phyloP scores from a whole-genome alignment of 192 early-diverging fungal genomes.

The Radiomyces spectabilis region DNA sequence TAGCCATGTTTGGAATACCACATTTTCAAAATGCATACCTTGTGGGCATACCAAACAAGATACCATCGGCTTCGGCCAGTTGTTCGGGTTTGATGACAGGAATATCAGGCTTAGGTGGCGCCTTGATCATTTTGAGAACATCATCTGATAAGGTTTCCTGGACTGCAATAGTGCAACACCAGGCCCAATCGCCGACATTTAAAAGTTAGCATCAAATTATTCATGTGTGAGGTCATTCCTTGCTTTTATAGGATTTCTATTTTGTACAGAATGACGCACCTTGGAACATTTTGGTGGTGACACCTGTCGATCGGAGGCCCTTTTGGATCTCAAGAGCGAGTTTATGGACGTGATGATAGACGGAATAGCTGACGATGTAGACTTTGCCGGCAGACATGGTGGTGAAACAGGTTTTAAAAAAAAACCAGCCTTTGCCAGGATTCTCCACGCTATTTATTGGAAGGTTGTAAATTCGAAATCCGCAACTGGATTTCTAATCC shows the following conservation, averaged over 20 bases:
- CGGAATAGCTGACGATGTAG: conserved; percentile 24
- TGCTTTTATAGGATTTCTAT: no score
- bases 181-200: no score
- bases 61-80: conserved; percentile 56
- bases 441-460: no score
- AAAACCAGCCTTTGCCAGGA: no score
- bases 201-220: background rate
- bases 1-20: background rate
- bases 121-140: conserved; percentile 65
- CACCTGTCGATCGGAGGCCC: conserved; percentile 52
- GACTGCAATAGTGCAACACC: background rate
- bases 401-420: no score
- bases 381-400: no score
- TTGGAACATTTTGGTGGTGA: conserved; percentile 34
- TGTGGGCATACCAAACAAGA: conserved; percentile 54
- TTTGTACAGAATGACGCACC: no score
- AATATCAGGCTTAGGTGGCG: conserved; percentile 39
- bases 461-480: no score
- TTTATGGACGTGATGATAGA: conserved; percentile 64
- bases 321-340: conserved; percentile 63
- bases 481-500: no score
- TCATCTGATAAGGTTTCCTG: conserved; percentile 23
- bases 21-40: background rate
- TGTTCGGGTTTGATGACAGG: conserved; percentile 46
- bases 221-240: no score